A percentile compares a stretch with the other conserved stretches of the same genome.
phyloP scores from a whole-genome alignment of 2,329 filamentous ascomycete genomes.

The Ceratocystis lukuohia region DNA sequence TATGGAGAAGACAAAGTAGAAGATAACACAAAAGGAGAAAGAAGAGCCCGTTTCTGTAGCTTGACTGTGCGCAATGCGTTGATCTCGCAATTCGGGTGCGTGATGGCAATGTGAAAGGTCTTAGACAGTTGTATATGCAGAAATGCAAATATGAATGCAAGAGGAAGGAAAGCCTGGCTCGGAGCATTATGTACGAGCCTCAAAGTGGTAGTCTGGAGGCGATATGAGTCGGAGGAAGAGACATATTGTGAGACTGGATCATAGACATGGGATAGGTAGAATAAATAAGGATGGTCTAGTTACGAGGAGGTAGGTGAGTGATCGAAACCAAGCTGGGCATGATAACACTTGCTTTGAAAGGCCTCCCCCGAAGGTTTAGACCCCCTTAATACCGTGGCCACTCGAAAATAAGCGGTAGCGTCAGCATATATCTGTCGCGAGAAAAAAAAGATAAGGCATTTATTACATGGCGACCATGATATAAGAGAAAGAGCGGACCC shows the following conservation, averaged over 20 bases:
- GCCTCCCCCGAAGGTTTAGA: too few relatives aligned
- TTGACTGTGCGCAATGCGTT: background rate
- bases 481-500: too few relatives aligned
- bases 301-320: background rate
- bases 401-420: too few relatives aligned
- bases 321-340: background rate
- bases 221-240: background rate
- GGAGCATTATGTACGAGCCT: background rate
- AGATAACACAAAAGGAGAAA: background rate
- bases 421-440: too few relatives aligned
- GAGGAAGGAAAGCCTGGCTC: background rate
- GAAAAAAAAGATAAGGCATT: too few relatives aligned
- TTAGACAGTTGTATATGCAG: background rate
- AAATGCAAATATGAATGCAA: background rate
- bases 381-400: too few relatives aligned
- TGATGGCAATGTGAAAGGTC: background rate
- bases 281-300: background rate
- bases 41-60: background rate
- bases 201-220: background rate
- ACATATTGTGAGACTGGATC: slow-evolving; percentile 1
- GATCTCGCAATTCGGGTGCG: background rate
- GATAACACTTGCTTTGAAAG: too few relatives aligned
- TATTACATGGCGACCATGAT: too few relatives aligned
- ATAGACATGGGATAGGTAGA: background rate
- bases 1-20: background rate